These are phyloP conservation scores for Agarophyton chilense DNA, from an alignment of 23 red algal genomes.

Conservation along the genomic window DNA sequence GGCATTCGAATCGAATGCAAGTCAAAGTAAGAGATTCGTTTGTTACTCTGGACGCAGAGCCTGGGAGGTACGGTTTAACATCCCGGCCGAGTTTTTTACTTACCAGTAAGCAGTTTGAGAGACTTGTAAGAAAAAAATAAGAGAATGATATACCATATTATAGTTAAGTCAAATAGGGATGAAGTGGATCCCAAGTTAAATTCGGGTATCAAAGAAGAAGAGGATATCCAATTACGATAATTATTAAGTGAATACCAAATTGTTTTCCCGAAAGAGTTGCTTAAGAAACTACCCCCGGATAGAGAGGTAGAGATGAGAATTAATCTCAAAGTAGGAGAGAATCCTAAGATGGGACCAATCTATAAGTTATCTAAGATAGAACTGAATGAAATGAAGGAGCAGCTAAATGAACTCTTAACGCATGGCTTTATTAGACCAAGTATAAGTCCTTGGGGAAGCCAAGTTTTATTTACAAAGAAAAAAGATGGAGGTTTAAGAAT, in stretches of 20 bases:
- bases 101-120: too few species aligned
- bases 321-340: not conserved
- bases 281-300: not conserved
- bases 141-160: slow-evolving; percentile 7
- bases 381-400: slow-evolving; percentile 1
- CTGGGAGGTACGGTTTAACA: not conserved
- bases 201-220: too few species aligned
- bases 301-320: too few species aligned
- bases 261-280: slow-evolving; percentile 12
- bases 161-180: not conserved
- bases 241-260: slow-evolving; percentile 13
- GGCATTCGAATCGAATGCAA: slow-evolving; percentile 4
- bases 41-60: slow-evolving; percentile 35
- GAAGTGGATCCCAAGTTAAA: too few species aligned
- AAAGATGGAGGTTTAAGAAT: too few species aligned
- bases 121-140: slow-evolving; percentile 12
- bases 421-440: too few species aligned
- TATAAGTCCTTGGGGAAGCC: too few species aligned
- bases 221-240: not conserved
- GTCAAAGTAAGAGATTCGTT: not conserved
- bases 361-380: slow-evolving; percentile 1
- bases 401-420: not conserved
- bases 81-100: not conserved
- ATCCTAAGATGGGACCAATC: not conserved
- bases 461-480: too few species aligned